Evolutionary conservation across 345 rosid genomes (phyloP), one percentile per base, ranked within the genome.

Genomic region (Melaleuca alternifolia): DNA sequence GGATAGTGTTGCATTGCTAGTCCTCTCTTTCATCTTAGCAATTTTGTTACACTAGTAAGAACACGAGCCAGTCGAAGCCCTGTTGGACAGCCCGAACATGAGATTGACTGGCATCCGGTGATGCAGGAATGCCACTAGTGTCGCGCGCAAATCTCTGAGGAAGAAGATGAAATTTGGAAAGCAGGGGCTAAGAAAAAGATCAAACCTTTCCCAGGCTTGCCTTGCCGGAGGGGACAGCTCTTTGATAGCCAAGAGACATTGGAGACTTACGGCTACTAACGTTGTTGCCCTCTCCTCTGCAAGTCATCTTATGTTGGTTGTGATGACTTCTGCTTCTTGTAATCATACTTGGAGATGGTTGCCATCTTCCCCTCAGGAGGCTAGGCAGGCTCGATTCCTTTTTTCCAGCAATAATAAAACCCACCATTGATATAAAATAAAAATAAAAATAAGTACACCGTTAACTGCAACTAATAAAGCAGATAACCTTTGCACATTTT

Each of bases 311-410:
- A 21, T 50, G 57, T 11, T 62, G 24, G 54, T 26, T 79, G 46
- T 28, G 26, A 71, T 28, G 26, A 71, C 94, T 91, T 90, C 96
- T 93, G 87, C 98, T 96, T 85, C 99, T 88, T 33, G 98, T 95
- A 54, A 89, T 90, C 10, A 94, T 87, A 37, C 91, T 91, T 5
- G 94, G 86, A 85, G 91, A 84, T n/a, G 61, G 91, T 6, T 89
- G 91, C 95, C 93, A 93, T 83, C 91, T 92, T 30, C 90, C 90
- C 86, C 87, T 91, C 91, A 93, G 57, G 79, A 91, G 61, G 85
- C 88, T 90, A 13, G 99, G 98, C 57, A 95, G 95, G 87, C 92
- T 94, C 85, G 97, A 93, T 91, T 97, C 98, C 98, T 97, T 84
- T 16, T 13, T 84, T 10, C 7, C 7, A 37, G 81, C 81, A 71